Base-by-base conservation (phyloP, 345 rosid genomes). In the Dipteronia dyeriana region DNA sequence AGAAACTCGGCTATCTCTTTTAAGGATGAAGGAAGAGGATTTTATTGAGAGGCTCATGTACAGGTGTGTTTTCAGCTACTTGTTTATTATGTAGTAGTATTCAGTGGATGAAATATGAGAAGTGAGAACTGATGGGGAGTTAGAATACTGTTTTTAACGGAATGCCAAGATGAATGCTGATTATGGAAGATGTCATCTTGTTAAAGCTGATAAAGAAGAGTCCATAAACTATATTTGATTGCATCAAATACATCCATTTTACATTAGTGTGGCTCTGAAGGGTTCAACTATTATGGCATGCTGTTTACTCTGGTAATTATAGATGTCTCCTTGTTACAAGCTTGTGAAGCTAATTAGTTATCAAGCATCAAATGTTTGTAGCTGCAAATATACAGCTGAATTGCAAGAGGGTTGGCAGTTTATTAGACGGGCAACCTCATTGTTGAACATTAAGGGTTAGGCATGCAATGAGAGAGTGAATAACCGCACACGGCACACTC, bases 1-100 rank as follows among this genome's bases (percentile, higher is more conserved):
- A 84, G 97, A 96, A 83, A 92, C 92, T 7, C 90, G 88, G 59
- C 90, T 77, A 39, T 94, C 99, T 73, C 94, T 94, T 74, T 85
- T 96, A 78, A 92, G 89, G 73, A 96, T 96, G 97, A 96, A 96
- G 86, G 99, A 96, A 87, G 99, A 94, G 83, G 98, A 96, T 88
- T 96, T 96, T 75, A 87, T 94, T 70, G 99, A 94, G 85, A 94
- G 95, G 85, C 92, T 96, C 17, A 88, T 84, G 90, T 86, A 88
- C 90, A 96, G 98, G 98, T 95, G 79, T 80, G 92, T 76, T 45
- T 74, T 79, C 76, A 49, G 77, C 67, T 75, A 79, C 70, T 75
- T 79, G 67, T 71, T 22, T 77, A 57, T 78, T 70, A 68, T 47
- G 25, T 66, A 54, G 14, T 75, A 77, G 45, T 41, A 62, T 75